Evolutionary conservation across 768 basidiomycete genomes (phyloP), one percentile per base, ranked within the genome.

Genomic region (Tremella mesenterica): DNA sequence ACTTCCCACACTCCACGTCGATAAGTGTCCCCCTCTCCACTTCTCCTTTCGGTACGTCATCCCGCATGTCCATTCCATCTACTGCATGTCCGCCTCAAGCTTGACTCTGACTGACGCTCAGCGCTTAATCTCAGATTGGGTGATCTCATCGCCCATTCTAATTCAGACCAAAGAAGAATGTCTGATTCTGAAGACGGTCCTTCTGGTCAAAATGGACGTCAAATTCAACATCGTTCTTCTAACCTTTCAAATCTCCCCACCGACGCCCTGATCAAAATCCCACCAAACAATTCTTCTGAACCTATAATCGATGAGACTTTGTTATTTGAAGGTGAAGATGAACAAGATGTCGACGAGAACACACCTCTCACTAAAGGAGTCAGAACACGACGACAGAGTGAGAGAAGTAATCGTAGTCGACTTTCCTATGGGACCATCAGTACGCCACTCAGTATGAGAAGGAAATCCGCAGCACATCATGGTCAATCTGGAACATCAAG

Each of bases 41-140:
- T 1, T 71, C 70, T 4, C 65, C 70, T 5, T 69, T 56, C 52
- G 67, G 69, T 71, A 49, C 60, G 69, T 55, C 3, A 25, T n/a
- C n/a, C 25, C 30, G 6, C 23, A 25, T 18, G 9, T 13, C 27
- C 44, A 16, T 31, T 20, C 3, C 30, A 16, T 18, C 2, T 30
- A 14, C 6, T 18, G 9, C 30, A 26, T 13, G 23, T 18, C 20
- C 41, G n/a, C 5, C 4, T 28, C 10, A 20, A 39, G 34, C 10
- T 2, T 23, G 13, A 39, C 12, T 14, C 39, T 53, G 8, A 27
- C 36, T 39, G 44, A 31, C 28, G 34, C 16, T 4, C 44, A 73
- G 71, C 67, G 12, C 61, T 65, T 18, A 67, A 70, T 46, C 56
- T 52, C 26, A 69, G 66, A 30, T 64, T 73, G 25, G 71, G 71